Evolutionary conservation across 2,329 filamentous ascomycete species (phyloP).

Genomic region (Magnaporthiopsis rhizophila): DNA sequence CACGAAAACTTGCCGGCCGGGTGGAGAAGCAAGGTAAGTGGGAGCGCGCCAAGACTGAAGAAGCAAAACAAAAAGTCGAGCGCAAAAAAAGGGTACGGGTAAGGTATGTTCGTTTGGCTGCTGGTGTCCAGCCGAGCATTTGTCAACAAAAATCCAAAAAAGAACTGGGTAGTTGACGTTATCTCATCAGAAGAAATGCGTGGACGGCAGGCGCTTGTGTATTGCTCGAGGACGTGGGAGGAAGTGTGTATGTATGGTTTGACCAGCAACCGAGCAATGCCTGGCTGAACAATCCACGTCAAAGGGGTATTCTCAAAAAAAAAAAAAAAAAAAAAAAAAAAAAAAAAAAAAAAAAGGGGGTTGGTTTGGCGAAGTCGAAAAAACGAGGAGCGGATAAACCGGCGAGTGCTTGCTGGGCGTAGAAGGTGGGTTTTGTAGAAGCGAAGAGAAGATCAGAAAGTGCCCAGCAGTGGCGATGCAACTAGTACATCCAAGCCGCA

Average conservation of each 20-base stretch:
- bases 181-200: not conserved
- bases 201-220: not conserved
- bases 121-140: not conserved
- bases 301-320: slow-evolving; percentile 1
- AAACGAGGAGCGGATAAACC: not conserved
- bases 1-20: not conserved
- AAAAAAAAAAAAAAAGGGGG: too few relatives aligned
- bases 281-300: not conserved
- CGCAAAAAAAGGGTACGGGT: not conserved
- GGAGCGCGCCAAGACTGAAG: not conserved
- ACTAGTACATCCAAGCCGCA: slow-evolving; percentile 38
- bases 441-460: slow-evolving; percentile 4
- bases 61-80: not conserved
- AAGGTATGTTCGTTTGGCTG: not conserved
- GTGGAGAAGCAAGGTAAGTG: not conserved
- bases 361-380: not conserved
- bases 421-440: not conserved
- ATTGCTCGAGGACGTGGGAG: not conserved
- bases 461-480: slow-evolving; percentile 12
- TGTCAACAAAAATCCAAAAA: not conserved
- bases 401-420: not conserved
- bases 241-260: not conserved
- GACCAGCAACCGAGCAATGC: not conserved
- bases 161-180: not conserved
- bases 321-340: too few relatives aligned